Evolutionary conservation across 805 yeast genomes (phyloP), one percentile per base, ranked within the genome.

Genomic region (Debaryomyces hansenii): DNA sequence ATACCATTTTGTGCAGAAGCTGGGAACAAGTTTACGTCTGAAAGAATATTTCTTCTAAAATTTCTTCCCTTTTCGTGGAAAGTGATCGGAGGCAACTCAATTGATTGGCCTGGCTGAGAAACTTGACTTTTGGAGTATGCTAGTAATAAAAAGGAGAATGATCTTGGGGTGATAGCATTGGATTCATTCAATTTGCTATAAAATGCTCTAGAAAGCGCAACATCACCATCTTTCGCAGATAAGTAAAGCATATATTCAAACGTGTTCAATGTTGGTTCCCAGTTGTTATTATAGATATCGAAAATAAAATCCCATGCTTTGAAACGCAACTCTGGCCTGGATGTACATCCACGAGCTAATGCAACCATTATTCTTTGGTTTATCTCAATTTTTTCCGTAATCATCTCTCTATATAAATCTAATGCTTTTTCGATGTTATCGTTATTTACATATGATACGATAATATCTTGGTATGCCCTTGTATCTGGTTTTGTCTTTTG

Each of bases 231-330:
- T 48, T 74, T 74, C 0, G 90, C 85, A n/a, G 94, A 81, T 40
- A 92, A 66, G 50, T 84, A 78, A 68, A 92, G 74, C 82, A 92
- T 83, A 12, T 82, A 75, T 50, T 84, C 86, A 53, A 83, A 73
- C 0, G 86, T 75, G 20, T 69, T 69, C 7, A 76, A 53, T n/a
- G 74, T 58, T 50, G 82, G 70, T 49, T 66, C 55, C 80, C 70
- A 58, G 16, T 59, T 63, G 45, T 60, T 57, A 12, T 77, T 72
- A 54, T 82, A 73, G 47, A 87, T 80, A 52, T 87, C 83, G 49
- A 84, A 74, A 45, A 91, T 79, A 54, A 80, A 85, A 44, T 79
- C 78, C 97, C 97, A 92, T 0, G 96, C 96, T 52, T 74, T 70
- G 32, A 70, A 55, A 9, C 74, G 65, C 47, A 79, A 72, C 11